These are phyloP conservation scores for Annona cherimola DNA, from an alignment of 164 flowering plant genomes.

Conservation along the genomic window DNA sequence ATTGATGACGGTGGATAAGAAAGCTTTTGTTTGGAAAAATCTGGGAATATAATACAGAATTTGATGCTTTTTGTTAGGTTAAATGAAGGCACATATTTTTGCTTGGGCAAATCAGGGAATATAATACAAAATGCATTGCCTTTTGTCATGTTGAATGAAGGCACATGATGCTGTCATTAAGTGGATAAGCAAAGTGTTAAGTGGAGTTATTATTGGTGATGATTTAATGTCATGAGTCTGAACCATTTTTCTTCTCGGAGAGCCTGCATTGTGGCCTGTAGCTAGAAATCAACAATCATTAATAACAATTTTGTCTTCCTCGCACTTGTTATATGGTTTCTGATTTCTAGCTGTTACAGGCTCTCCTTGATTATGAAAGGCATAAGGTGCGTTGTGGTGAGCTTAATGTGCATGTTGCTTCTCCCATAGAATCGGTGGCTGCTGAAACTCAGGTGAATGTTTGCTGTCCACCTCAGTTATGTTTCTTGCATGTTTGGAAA, in stretches of 20 bases:
- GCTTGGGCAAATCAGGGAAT: background rate
- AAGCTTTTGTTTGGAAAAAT: background rate
- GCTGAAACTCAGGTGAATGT: slow-evolving; percentile 49
- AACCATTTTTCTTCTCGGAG: too few relatives aligned
- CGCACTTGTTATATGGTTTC: background rate
- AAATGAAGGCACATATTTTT: background rate
- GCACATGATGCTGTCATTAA: background rate
- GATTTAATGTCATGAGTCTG: too few relatives aligned
- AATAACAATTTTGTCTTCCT: background rate
- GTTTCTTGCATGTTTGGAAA: background rate
- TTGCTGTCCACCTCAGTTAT: background rate
- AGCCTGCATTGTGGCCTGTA: too few relatives aligned
- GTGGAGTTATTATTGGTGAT: too few relatives aligned
- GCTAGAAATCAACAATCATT: too few relatives aligned
- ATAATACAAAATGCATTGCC: background rate
- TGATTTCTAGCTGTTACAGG: slow-evolving; percentile 29
- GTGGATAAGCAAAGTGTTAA: background rate
- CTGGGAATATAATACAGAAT: background rate
- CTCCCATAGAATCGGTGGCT: slow-evolving; percentile 31
- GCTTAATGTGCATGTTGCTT: slow-evolving; percentile 32
- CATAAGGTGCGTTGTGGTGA: slow-evolving; percentile 53
- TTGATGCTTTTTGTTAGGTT: background rate
- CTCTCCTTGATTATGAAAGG: slow-evolving; percentile 79
- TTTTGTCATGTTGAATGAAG: background rate
- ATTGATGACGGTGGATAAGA: too few relatives aligned